These are phyloP conservation scores for Neophaeococcomyces aloes DNA, from an alignment of 2,329 filamentous ascomycete species.

Conservation along the genomic window DNA sequence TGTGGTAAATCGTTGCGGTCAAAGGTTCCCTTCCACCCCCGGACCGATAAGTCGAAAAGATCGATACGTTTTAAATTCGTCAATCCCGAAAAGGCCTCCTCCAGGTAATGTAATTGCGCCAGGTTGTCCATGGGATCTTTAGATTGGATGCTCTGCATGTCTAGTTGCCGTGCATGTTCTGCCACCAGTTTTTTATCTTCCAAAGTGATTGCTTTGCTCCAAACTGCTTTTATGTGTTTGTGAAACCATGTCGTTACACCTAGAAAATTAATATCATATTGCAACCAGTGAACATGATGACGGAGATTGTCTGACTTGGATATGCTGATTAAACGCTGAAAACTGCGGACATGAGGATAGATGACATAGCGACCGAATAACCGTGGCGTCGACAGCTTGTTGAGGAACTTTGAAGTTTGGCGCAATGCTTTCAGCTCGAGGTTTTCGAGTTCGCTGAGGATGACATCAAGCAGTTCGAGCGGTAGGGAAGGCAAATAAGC, in stretches of 20 bases:
- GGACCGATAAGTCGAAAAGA: background rate
- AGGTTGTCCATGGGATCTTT: background rate
- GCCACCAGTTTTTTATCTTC: background rate
- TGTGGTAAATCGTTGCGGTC: background rate
- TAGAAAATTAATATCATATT: background rate
- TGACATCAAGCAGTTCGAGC: too few species aligned
- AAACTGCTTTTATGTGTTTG: background rate
- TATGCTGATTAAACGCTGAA: slow-evolving; percentile 1
- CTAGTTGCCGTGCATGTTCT: background rate
- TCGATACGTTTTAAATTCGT: background rate
- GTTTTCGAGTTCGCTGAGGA: background rate
- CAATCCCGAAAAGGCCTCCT: background rate
- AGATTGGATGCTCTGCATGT: background rate
- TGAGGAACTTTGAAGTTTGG: background rate
- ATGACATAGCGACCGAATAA: background rate
- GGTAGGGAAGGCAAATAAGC: too few species aligned
- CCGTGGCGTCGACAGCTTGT: background rate
- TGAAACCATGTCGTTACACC: background rate
- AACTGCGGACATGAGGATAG: slow-evolving; percentile 3
- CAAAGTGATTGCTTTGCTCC: background rate
- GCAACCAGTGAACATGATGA: background rate
- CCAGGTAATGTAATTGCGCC: background rate
- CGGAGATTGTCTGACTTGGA: background rate
- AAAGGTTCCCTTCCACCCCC: background rate
- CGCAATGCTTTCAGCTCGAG: slow-evolving; percentile 1